Evolutionary conservation across 2,329 filamentous ascomycete species (phyloP).

Genomic region (Penicillium sclerotiorum): DNA sequence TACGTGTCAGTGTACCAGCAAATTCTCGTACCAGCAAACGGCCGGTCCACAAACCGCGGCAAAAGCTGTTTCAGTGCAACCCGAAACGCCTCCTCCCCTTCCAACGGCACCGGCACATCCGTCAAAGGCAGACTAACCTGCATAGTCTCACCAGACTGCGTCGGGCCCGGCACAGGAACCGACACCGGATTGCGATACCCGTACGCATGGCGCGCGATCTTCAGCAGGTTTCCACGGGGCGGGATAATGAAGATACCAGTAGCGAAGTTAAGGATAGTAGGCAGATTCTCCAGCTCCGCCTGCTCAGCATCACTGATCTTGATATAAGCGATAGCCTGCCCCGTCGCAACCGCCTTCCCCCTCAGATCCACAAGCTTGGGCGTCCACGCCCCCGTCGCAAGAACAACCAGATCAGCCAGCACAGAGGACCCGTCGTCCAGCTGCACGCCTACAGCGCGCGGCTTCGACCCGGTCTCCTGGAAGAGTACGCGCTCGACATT

Average conservation of each 20-base stretch:
- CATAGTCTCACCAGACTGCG: slow-evolving; percentile 28
- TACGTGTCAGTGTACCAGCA: slow-evolving; percentile 78
- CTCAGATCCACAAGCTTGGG: slow-evolving; percentile 74
- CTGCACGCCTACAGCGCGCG: slow-evolving; percentile 55
- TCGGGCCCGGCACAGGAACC: slow-evolving; percentile 31
- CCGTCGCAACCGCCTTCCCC: slow-evolving; percentile 76
- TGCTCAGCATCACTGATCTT: slow-evolving; percentile 73
- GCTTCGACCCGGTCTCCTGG: slow-evolving; percentile 20
- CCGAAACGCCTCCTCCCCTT: slow-evolving; percentile 65
- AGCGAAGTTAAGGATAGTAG: slow-evolving; percentile 59
- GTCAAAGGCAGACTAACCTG: slow-evolving; percentile 44
- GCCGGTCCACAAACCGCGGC: slow-evolving; percentile 61
- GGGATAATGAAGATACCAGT: slow-evolving; percentile 60
- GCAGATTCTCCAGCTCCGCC: slow-evolving; percentile 63
- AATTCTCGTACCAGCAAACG: slow-evolving; percentile 64
- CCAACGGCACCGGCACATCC: slow-evolving; percentile 46
- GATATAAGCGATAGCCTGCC: slow-evolving; percentile 79
- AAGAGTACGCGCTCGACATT: slow-evolving; percentile 41
- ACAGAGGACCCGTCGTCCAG: slow-evolving; percentile 55
- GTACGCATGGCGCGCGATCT: slow-evolving; percentile 69
- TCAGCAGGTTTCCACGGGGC: slow-evolving; percentile 60
- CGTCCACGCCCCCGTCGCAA: slow-evolving; percentile 89
- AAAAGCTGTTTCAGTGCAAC: slow-evolving; percentile 63
- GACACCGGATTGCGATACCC: slow-evolving; percentile 59
- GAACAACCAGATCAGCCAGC: slow-evolving; percentile 70